Conservation (phyloP, 2,329 filamentous ascomycete genomes). For the Talaromyces sp. region DNA sequence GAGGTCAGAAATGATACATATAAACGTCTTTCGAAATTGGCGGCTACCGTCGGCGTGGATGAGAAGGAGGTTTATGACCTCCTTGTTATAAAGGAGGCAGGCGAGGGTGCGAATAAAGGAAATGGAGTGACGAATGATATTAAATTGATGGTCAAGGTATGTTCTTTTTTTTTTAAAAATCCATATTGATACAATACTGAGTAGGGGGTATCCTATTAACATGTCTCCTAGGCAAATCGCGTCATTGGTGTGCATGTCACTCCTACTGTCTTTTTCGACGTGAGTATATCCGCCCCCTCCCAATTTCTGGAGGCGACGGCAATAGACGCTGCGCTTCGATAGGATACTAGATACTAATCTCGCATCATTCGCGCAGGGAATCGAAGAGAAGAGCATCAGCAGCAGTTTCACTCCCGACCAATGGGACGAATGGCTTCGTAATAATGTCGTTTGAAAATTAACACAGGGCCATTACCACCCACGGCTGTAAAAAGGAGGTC, state of each 20-base stretch:
- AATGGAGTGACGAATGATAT: conserved; percentile 82
- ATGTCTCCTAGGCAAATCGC: conserved; percentile 51
- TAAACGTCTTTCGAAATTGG: conserved; percentile 71
- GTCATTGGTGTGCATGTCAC: conserved; percentile 83
- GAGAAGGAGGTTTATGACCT: conserved; percentile 66
- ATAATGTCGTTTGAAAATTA: conserved; percentile 54
- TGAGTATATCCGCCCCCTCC: conserved; percentile 22
- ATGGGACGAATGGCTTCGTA: conserved; percentile 79
- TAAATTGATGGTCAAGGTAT: conserved; percentile 75
- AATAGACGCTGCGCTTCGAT: background rate
- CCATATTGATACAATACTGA: conserved; percentile 3
- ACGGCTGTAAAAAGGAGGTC: background rate
- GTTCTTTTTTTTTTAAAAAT: conserved; percentile 7
- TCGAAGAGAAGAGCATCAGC: conserved; percentile 74
- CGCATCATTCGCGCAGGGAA: conserved; percentile 43
- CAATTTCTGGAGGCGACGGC: background rate
- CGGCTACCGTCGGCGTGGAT: conserved; percentile 62
- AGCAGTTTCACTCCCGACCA: conserved; percentile 75
- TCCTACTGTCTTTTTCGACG: conserved; percentile 85
- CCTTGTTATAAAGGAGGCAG: conserved; percentile 65
- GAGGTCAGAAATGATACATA: conserved; percentile 86
- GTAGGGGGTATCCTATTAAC: conserved; percentile 10
- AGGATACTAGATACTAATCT: conserved; percentile 8
- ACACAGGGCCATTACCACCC: background rate
- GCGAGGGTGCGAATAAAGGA: conserved; percentile 66